phyloP scores from a whole-genome alignment of 805 yeast species.

The Spencermartinsiella europaea region DNA sequence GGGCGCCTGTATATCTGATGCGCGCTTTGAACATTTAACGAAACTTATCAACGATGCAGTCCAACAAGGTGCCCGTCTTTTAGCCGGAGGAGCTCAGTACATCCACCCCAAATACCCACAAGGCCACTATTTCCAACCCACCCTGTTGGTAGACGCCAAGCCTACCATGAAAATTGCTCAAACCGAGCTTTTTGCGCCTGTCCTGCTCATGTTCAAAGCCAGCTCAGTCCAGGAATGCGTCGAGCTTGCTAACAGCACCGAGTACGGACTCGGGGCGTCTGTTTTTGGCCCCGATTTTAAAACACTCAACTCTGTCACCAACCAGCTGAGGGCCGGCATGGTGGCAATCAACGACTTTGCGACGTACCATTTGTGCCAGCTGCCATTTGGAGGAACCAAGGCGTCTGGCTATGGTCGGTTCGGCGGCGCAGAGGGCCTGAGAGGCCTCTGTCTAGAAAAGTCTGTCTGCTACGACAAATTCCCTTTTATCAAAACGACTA shows the following conservation, averaged over 20 bases:
- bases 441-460: constrained; percentile 83
- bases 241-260: constrained; percentile 72
- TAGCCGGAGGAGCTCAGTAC: constrained; percentile 76
- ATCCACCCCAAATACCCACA: constrained; percentile 90
- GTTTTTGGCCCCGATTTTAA: constrained; percentile 67
- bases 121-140: constrained; percentile 92
- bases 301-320: constrained; percentile 58
- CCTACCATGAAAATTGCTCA: constrained; percentile 73
- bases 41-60: constrained; percentile 69
- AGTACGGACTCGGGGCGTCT: constrained; percentile 88
- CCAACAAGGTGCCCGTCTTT: constrained; percentile 67
- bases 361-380: constrained; percentile 88
- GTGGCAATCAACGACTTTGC: constrained; percentile 98
- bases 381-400: constrained; percentile 93
- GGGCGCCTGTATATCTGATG: constrained; percentile 90
- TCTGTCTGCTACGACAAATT: constrained; percentile 81
- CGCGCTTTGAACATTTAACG: constrained; percentile 66
- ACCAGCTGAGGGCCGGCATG: constrained; percentile 71
- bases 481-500: constrained; percentile 67
- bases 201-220: constrained; percentile 75
- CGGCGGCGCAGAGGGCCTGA: constrained; percentile 95
- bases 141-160: constrained; percentile 77
- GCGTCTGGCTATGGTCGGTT: constrained; percentile 97
- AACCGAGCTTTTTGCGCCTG: constrained; percentile 93
- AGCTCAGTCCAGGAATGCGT: constrained; percentile 61